phyloP scores from a whole-genome alignment of 352 stramenopile species.

The Globisporangium emineosum region DNA sequence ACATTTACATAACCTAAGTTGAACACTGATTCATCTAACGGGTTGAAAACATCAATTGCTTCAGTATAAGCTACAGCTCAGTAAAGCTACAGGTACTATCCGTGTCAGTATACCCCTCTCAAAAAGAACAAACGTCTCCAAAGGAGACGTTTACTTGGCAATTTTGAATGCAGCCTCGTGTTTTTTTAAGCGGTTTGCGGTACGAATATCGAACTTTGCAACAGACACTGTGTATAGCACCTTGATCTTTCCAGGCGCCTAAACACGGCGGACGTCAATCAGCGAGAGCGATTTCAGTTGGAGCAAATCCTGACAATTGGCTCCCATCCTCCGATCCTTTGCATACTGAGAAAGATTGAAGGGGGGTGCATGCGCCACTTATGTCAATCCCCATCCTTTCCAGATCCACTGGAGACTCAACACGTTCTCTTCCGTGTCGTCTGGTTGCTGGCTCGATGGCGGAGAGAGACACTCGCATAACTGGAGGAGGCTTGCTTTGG shows the following conservation, averaged over 20 bases:
- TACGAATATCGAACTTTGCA: neutral
- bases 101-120: no score
- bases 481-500: neutral
- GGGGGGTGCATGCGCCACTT: neutral
- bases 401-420: neutral
- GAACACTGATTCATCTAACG: no score
- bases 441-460: neutral
- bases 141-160: no score
- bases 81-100: no score
- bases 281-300: neutral
- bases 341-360: neutral
- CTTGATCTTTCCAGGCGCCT: neutral
- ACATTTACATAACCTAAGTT: no score
- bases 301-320: constrained; percentile 1
- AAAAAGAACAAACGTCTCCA: no score
- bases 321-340: neutral
- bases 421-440: neutral
- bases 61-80: no score
- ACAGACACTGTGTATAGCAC: neutral
- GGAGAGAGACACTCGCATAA: neutral
- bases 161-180: neutral
- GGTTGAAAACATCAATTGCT: no score
- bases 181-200: neutral
- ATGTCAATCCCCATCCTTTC: neutral
- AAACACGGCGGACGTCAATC: neutral